Evolutionary conservation across 2,329 filamentous ascomycete genomes (phyloP).

Genomic region (Escovopsis weberi): DNA sequence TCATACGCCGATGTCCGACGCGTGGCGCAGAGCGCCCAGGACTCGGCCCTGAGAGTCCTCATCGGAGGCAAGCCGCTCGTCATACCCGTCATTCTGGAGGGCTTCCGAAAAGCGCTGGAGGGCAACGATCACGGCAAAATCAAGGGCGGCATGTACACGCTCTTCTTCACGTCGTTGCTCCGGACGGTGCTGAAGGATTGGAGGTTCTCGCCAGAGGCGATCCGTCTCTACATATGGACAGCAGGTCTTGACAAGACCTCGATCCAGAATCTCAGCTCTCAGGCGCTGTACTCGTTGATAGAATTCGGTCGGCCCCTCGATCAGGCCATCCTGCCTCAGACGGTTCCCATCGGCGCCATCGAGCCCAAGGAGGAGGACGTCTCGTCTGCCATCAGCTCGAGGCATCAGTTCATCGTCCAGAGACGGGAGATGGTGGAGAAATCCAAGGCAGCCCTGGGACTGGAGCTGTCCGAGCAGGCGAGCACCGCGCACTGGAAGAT

Average conservation of each 20-base stretch:
- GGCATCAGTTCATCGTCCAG: slow-evolving; percentile 59
- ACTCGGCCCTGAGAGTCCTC: slow-evolving; percentile 84
- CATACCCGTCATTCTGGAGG: slow-evolving; percentile 72
- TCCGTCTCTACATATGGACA: slow-evolving; percentile 80
- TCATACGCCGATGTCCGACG: slow-evolving; percentile 91
- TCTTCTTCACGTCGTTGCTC: slow-evolving; percentile 76
- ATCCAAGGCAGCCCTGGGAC: slow-evolving; percentile 66
- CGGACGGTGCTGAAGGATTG: slow-evolving; percentile 85
- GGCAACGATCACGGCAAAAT: slow-evolving; percentile 77
- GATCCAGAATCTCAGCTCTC: slow-evolving; percentile 75
- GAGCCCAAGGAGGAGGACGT: slow-evolving; percentile 48
- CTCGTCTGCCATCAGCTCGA: slow-evolving; percentile 35
- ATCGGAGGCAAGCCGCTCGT: slow-evolving; percentile 79
- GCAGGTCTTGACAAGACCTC: slow-evolving; percentile 86
- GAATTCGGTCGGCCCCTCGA: slow-evolving; percentile 87
- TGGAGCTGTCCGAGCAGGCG: slow-evolving; percentile 66
- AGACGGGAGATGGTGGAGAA: slow-evolving; percentile 66
- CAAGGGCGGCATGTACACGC: slow-evolving; percentile 84
- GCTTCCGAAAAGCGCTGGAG: slow-evolving; percentile 64
- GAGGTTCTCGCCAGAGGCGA: slow-evolving; percentile 83
- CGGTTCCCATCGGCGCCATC: slow-evolving; percentile 54
- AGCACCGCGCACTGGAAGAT: slow-evolving; percentile 91
- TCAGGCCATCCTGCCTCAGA: slow-evolving; percentile 68
- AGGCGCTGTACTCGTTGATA: slow-evolving; percentile 70
- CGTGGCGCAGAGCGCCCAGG: slow-evolving; percentile 79